Evolutionary conservation across 306 rosid genomes (phyloP).

Genomic region (Rosa multiflora): DNA sequence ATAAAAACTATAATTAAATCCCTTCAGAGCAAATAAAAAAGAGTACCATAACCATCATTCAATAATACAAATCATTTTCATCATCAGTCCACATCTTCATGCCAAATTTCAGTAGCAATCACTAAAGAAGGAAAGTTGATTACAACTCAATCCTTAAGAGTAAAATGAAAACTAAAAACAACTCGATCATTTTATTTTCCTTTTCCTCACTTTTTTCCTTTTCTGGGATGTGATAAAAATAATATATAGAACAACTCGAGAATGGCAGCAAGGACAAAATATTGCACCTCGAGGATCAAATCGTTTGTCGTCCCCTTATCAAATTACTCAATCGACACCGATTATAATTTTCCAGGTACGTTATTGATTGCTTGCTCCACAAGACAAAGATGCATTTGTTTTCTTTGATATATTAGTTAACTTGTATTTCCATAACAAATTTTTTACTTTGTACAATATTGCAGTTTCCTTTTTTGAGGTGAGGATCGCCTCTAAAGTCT

Average conservation of each 20-base stretch:
- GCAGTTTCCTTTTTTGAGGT: constrained; percentile 96
- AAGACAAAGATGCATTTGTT: not conserved
- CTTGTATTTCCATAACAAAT: constrained; percentile 23
- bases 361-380: not conserved
- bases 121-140: not conserved
- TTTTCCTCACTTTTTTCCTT: not conserved
- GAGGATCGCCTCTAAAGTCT: constrained; percentile 36
- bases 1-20: too few species aligned
- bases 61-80: too few species aligned
- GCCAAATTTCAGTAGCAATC: not conserved
- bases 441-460: constrained; percentile 29
- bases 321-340: constrained; percentile 68
- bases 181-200: not conserved
- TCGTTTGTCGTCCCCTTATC: constrained; percentile 80
- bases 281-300: constrained; percentile 92
- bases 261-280: constrained; percentile 80
- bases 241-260: constrained; percentile 58
- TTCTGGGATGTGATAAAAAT: not conserved
- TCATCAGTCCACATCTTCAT: too few species aligned
- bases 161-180: not conserved
- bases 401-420: constrained; percentile 20
- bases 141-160: not conserved
- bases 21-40: too few species aligned
- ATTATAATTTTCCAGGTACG: constrained; percentile 64
- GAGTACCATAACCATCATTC: not conserved